Evolutionary conservation across 2,329 filamentous ascomycete genomes (phyloP).

Genomic region (Exophiala bonariae): DNA sequence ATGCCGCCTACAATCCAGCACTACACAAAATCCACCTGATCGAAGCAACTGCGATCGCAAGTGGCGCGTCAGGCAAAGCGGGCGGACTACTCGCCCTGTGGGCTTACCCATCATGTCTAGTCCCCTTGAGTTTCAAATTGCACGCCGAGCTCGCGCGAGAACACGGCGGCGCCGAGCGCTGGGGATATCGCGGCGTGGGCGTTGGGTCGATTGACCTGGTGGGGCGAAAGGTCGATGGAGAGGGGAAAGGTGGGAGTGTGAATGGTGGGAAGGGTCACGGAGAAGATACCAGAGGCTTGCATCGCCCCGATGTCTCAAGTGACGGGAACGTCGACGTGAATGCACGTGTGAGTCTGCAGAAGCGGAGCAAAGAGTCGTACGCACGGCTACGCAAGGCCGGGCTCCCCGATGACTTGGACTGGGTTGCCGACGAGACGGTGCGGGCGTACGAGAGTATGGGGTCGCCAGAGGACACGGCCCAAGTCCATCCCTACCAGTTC

Average conservation of each 20-base stretch:
- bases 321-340: conserved; percentile 26
- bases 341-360: conserved; percentile 53
- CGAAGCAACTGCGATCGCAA: conserved; percentile 80
- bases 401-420: conserved; percentile 78
- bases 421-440: conserved; percentile 70
- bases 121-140: conserved; percentile 80
- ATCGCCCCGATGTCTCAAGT: conserved; percentile 15
- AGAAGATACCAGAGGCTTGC: conserved; percentile 29
- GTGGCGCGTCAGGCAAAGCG: conserved; percentile 93
- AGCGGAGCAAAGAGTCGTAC: conserved; percentile 53
- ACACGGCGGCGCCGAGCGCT: conserved; percentile 73
- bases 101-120: conserved; percentile 84
- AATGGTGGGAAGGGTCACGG: conserved; percentile 25
- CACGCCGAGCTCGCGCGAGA: conserved; percentile 83
- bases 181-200: conserved; percentile 81
- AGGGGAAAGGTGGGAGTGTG: conserved; percentile 27
- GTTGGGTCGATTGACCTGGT: conserved; percentile 67
- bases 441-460: conserved; percentile 81
- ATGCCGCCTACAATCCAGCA: conserved; percentile 73
- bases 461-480: conserved; percentile 75
- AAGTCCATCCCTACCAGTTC: conserved; percentile 91
- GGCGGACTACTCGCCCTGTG: conserved; percentile 86
- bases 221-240: conserved; percentile 39
- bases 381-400: conserved; percentile 56
- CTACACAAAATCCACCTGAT: conserved; percentile 80